phyloP scores from a whole-genome alignment of 2,329 filamentous ascomycete species.

The Tolypocladium amazonense region DNA sequence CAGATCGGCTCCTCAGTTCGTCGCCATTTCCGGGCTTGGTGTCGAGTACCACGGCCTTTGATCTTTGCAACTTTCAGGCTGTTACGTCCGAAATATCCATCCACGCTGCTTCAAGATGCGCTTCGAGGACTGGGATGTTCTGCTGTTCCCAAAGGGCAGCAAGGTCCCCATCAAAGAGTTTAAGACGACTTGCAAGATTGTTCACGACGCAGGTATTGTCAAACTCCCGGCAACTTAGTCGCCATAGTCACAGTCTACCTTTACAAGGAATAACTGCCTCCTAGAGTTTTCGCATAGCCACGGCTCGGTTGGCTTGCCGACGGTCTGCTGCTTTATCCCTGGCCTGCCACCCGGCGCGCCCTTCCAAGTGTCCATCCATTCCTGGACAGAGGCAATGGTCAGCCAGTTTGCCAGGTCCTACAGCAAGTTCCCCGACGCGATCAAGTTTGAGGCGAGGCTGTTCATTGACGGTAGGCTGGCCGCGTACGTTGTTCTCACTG shows the following conservation, averaged over 20 bases:
- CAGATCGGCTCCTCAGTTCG: not conserved
- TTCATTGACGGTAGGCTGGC: slow-evolving; percentile 57
- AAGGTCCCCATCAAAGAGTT: slow-evolving; percentile 73
- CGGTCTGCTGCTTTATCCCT: slow-evolving; percentile 61
- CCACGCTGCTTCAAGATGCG: slow-evolving; percentile 48
- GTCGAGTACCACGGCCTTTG: not conserved
- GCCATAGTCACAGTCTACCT: not conserved
- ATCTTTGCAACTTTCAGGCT: not conserved
- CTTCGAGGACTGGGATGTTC: slow-evolving; percentile 77
- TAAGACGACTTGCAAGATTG: slow-evolving; percentile 64
- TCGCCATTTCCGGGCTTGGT: not conserved
- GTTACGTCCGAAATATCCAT: not conserved
- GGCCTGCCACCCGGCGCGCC: slow-evolving; percentile 45
- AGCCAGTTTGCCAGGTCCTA: slow-evolving; percentile 46
- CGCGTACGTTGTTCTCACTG: slow-evolving; percentile 31
- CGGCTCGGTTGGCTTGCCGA: slow-evolving; percentile 43
- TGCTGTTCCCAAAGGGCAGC: slow-evolving; percentile 60
- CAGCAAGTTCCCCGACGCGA: slow-evolving; percentile 43
- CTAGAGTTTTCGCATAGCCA: slow-evolving; percentile 42
- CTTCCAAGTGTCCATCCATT: slow-evolving; percentile 67
- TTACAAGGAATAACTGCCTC: not conserved
- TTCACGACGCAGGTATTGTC: slow-evolving; percentile 36
- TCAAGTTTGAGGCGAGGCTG: slow-evolving; percentile 55
- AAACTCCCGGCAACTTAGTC: not conserved
- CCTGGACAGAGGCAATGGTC: slow-evolving; percentile 53